These are phyloP conservation scores for Spathaspora jeffriesii DNA, from an alignment of 1,139 yeast genomes.

Conservation along the genomic window DNA sequence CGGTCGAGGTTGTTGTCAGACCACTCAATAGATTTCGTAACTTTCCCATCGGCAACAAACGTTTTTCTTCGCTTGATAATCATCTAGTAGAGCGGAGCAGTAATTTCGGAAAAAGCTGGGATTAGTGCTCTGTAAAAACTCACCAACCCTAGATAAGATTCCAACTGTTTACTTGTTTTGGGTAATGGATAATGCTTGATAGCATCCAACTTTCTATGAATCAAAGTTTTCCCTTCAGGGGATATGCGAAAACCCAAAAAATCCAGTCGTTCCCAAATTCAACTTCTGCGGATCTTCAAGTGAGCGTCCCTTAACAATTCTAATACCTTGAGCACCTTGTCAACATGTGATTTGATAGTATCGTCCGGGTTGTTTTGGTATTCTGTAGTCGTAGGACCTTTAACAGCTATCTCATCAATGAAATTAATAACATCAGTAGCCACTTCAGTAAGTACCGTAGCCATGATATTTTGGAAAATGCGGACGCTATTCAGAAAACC, in stretches of 20 bases:
- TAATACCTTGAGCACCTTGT: neutral
- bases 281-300: neutral
- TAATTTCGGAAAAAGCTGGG: neutral
- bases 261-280: no score
- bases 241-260: neutral
- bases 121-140: neutral
- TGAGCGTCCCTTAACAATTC: neutral
- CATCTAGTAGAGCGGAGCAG: neutral
- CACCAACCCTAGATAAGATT: neutral
- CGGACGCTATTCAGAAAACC: neutral
- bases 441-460: neutral
- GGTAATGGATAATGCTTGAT: neutral
- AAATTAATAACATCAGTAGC: neutral
- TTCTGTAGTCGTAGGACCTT: neutral
- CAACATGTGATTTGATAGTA: neutral
- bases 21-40: no score
- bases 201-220: neutral
- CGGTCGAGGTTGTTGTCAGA: no score
- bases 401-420: constrained; percentile 1
- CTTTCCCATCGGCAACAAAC: no score
- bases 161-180: neutral
- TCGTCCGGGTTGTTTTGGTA: neutral
- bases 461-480: neutral
- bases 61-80: neutral
- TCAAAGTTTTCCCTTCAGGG: neutral